Evolutionary conservation across 345 rosid species (phyloP).

Genomic region (Firmiana major): DNA sequence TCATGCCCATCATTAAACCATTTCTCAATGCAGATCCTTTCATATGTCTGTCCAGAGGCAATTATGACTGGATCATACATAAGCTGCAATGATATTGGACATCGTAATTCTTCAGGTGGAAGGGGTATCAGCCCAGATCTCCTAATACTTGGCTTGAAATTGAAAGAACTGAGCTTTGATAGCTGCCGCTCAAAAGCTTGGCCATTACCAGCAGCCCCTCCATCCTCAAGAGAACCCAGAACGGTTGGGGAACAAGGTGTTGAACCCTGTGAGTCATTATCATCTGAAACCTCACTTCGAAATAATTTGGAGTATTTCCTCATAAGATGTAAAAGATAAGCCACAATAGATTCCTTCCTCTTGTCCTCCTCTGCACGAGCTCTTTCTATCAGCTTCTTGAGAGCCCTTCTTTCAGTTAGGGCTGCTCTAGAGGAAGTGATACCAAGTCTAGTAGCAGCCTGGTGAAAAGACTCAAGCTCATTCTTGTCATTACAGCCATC

Average conservation of each 20-base stretch:
- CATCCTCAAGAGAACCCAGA: conserved; percentile 50
- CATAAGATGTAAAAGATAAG: conserved; percentile 89
- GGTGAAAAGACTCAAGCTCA: conserved; percentile 87
- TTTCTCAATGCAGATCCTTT: conserved; percentile 90
- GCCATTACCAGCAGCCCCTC: conserved; percentile 31
- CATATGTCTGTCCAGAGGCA: conserved; percentile 98
- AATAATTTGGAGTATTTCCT: conserved; percentile 91
- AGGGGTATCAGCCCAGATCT: conserved; percentile 69
- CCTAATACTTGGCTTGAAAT: conserved; percentile 49
- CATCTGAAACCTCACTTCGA: conserved; percentile 76
- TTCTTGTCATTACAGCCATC: conserved; percentile 49
- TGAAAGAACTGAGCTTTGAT: conserved; percentile 74
- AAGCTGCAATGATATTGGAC: conserved; percentile 93
- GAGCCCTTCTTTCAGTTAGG: conserved; percentile 85
- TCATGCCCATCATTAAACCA: conserved; percentile 93
- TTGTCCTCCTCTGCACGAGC: conserved; percentile 96
- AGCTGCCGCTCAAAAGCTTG: conserved; percentile 75
- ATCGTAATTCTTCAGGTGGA: conserved; percentile 95
- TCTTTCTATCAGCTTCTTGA: conserved; percentile 85
- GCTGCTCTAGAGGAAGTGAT: conserved; percentile 89
- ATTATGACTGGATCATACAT: conserved; percentile 97
- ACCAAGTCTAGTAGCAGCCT: conserved; percentile 70
- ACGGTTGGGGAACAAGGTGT: conserved; percentile 85
- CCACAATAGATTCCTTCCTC: conserved; percentile 92
- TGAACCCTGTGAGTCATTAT: conserved; percentile 89